Conservation (phyloP, 305 asterid genomes). For the Fraxinus xanthoxyloides region DNA sequence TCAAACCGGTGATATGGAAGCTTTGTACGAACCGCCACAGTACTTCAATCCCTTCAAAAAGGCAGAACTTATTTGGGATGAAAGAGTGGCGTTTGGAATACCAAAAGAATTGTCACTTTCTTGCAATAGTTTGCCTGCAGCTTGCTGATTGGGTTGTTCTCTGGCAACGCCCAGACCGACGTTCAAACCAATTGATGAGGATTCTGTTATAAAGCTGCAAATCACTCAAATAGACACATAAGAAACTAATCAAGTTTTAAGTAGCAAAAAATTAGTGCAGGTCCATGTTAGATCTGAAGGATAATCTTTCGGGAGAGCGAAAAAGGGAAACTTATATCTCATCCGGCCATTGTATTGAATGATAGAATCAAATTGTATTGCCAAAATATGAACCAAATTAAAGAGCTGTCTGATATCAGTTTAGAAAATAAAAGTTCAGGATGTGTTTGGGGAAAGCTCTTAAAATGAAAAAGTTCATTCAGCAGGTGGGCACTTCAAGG, state of each 20-base stretch:
- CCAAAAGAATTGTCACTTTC: slow-evolving; percentile 41
- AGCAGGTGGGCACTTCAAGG: not conserved
- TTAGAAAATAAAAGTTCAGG: not conserved
- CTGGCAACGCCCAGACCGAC: slow-evolving; percentile 45
- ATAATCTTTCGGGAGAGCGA: not conserved
- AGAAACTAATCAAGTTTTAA: slow-evolving; percentile 7
- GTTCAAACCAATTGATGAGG: slow-evolving; percentile 69
- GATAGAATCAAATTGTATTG: not conserved
- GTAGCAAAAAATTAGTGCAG: not conserved
- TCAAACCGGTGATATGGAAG: slow-evolving; percentile 52
- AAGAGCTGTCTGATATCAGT: not conserved
- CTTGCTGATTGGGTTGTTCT: slow-evolving; percentile 33
- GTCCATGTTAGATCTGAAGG: not conserved
- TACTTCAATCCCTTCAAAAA: slow-evolving; percentile 67
- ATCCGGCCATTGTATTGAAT: not conserved
- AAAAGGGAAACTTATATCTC: not conserved
- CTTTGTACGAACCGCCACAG: slow-evolving; percentile 53
- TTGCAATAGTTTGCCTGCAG: slow-evolving; percentile 28
- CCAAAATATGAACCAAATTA: not conserved
- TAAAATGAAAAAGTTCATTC: not conserved
- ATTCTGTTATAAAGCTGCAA: slow-evolving; percentile 70
- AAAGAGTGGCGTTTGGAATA: slow-evolving; percentile 45
- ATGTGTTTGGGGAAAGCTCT: not conserved
- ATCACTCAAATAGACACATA: not conserved
- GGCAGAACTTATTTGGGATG: slow-evolving; percentile 48